Evolutionary conservation across 1,284 basidiomycete species (phyloP), one percentile per base, ranked within the genome.

Genomic region (Pseudozyma sp.): DNA sequence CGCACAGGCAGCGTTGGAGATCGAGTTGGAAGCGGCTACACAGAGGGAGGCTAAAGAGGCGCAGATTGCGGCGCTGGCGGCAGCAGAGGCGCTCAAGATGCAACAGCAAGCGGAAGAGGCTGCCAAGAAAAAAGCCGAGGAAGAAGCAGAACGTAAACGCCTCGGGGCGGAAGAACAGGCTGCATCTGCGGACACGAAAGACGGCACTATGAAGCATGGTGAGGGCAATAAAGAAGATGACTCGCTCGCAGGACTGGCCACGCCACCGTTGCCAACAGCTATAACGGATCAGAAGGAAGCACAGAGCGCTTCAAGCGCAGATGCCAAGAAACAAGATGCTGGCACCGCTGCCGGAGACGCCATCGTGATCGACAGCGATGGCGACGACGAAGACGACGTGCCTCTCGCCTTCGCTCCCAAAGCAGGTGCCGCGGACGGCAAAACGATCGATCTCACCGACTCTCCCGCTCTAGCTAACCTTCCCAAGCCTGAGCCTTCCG

Each of bases 341-440:
- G 61, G 56, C 24, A 63, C 45, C 13, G 61, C 49, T 10, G 54
- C 53, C 0, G 42, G 51, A 4, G 68, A 65, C 48, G 73, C 68
- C 16, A 75, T 71, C 16, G 65, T 75, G 30, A 75, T 75, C 30
- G 73, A 75, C 39, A 68, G 65, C 39, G 71, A 74, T 31, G 58
- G 54, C 8, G 65, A 68, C 14, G 66, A 73, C 46, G 72, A 75
- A 42, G 73, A 75, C 53, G 73, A 75, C 29, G 64, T 75, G 7
- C 73, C 73, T 13, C 61, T 75, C 1, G 73, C 73, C 14, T 64
- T 71, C 17, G 68, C 57, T 8, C 72, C 72, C 39, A 75, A 75
- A 33, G 37, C 62, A 16, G 57, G 52, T 1, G 43, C 39, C 0
- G 49, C 50, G 4, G 62, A 56, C 5, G 29, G 42, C 10, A 68